Evolutionary conservation across 805 yeast genomes (phyloP), one percentile per base, ranked within the genome.

Genomic region (Myxozyma nipponensis): DNA sequence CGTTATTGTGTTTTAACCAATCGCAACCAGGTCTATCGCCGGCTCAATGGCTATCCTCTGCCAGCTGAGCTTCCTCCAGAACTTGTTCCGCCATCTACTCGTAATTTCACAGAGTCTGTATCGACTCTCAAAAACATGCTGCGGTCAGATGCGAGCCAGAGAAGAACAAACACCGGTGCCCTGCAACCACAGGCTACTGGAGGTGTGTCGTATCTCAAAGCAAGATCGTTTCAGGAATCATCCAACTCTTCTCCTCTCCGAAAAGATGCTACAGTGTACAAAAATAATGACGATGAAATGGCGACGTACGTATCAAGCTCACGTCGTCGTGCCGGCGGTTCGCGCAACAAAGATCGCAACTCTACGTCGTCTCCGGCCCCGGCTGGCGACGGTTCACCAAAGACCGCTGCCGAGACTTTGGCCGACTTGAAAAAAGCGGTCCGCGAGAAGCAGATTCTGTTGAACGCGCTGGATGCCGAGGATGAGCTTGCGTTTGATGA

Each of bases 11-110:
- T 35, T 7, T 10, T 13, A 35, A 13, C 6, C 17, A 13, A 13
- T 7, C 6, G 21, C 15, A 6, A 4, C 2, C 18, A 50, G 54
- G 51, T 91, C 39, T 91, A 93, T 70, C 79, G 96, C 66, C 78
- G 91, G 56, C 72, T 91, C 64, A 90, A 89, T 63, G 97, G 97
- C 1, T 81, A 79, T 57, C 87, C 84, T n/a, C 70, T 93, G 44
- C 98, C 98, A 22, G 65, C 74, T 42, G 73, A 81, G 47, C 75
- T 91, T 46, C 98, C 98, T 2, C 88, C 95, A 1, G 95, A 89
- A 63, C 77, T 91, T 57, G 72, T 89, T 26, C 98, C 98, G 5
- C 95, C 95, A 2, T 84, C 95, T 5, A 77, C 84, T 35, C 80
- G 82, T 61, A 75, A 84, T 52, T 70, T 93, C 52, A 83, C 85